Percentiles rank a stretch among this genome's conserved stretches.
phyloP scores from a whole-genome alignment of 805 yeast genomes.

The Metschnikowia continentalis region DNA sequence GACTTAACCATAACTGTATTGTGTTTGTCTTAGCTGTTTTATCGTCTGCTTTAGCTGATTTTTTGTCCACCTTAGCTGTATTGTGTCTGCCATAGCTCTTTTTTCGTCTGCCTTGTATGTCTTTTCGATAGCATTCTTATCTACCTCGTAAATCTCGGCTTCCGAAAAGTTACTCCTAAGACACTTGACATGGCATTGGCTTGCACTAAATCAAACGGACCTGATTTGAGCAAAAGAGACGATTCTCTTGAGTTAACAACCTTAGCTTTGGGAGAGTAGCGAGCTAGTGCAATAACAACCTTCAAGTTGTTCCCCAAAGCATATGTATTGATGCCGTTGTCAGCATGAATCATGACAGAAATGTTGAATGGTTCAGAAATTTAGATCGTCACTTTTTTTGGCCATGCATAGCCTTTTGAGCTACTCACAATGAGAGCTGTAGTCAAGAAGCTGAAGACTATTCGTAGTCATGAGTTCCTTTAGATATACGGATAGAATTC shows the following conservation, averaged over 20 bases:
- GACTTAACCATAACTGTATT: slow-evolving; percentile 9
- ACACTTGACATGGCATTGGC: slow-evolving; percentile 66
- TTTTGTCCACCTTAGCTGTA: too few species aligned
- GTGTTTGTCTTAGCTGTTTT: too few species aligned
- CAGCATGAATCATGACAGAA: slow-evolving; percentile 16
- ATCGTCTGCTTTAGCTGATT: too few species aligned
- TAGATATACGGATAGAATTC: too few species aligned
- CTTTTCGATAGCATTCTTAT: slow-evolving; percentile 43
- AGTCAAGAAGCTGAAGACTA: too few species aligned
- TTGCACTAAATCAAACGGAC: slow-evolving; percentile 50
- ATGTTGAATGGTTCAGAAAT: slow-evolving; percentile 1
- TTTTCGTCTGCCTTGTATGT: slow-evolving; percentile 34
- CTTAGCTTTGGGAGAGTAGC: slow-evolving; percentile 11
- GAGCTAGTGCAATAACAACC: slow-evolving; percentile 22
- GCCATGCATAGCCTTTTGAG: too few species aligned
- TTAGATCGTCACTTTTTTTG: neutral
- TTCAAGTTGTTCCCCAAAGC: slow-evolving; percentile 25
- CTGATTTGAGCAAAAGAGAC: slow-evolving; percentile 27
- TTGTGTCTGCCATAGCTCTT: too few species aligned
- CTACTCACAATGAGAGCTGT: too few species aligned
- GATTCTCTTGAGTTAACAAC: slow-evolving; percentile 23
- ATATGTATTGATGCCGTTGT: slow-evolving; percentile 15
- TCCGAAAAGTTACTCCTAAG: slow-evolving; percentile 46
- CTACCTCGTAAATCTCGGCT: slow-evolving; percentile 32
- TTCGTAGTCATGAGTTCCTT: too few species aligned